Base-by-base conservation (phyloP, 441 rosid species). In the Arabidopsis hybrid region DNA sequence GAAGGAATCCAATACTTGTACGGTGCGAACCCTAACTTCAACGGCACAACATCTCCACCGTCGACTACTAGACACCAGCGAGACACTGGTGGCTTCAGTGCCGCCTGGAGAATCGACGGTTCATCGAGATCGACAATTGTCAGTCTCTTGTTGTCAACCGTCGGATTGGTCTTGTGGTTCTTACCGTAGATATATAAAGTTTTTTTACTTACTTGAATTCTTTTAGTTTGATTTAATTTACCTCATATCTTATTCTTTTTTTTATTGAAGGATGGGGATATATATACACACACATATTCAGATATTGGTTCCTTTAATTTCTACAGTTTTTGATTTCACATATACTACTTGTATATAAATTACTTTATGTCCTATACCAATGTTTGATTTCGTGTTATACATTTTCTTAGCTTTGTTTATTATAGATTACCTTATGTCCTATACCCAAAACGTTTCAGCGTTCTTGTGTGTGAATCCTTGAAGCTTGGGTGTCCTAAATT, bases 11-110 rank as follows among this genome's bases (percentile, higher is more conserved):
- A 91, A 63, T 8, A 5, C 1, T 70, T 93, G 76, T 93, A 91
- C 61, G 98, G 97, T 32, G 72, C 55, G 8, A 93, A 91, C 76
- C 98, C 97, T 26, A 88, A 80, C 31, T 89, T 26, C 45, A 86
- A 82, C 60, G 92, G 91, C 21, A 67, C 92, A 8, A 6, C 84
- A 6, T 26, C 29, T 26, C 13, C 78, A 8, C 42, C 85, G 80
- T 8, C 85, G 12, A 42, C 43, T 1, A 31, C 74, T 11, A 47
- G 11, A 8, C 85, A 74, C 55, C 82, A 87, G 77, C 77, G 85
- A 18, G 96, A 89, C 2, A 67, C 85, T 8, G 75, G 83, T 80
- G 84, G 4, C 51, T 77, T 72, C 57, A 76, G 82, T 77, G 75
- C 52, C 32, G 68, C 72, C 12, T 3, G 38, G 43, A 53, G 45